A percentile compares a stretch with the other conserved stretches of the same genome.
Conservation (phyloP, 345 rosid species). For the Laguncularia racemosa region DNA sequence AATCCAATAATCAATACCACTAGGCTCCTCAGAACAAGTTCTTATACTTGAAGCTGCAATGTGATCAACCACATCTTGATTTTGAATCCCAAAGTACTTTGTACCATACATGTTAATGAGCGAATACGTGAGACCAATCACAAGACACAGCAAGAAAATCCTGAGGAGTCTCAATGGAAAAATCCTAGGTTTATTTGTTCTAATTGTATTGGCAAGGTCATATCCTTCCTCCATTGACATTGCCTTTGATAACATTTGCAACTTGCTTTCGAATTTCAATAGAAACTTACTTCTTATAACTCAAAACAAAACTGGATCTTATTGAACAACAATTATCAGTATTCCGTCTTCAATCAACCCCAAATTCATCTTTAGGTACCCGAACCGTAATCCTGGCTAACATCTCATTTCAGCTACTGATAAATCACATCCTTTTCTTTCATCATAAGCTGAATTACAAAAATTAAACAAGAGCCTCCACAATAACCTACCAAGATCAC, state of each 20-base stretch:
- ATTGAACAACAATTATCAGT: too few species aligned
- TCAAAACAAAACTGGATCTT: too few species aligned
- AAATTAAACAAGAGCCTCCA: too few species aligned
- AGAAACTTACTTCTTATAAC: too few species aligned
- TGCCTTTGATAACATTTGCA: background rate
- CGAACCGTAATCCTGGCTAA: too few species aligned
- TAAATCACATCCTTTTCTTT: too few species aligned
- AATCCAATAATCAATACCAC: conserved; percentile 9
- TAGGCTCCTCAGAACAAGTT: conserved; percentile 14
- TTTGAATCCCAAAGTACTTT: conserved; percentile 17
- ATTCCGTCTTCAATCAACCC: too few species aligned
- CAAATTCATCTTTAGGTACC: too few species aligned
- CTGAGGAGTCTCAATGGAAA: conserved; percentile 24
- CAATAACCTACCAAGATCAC: too few species aligned
- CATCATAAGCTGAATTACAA: too few species aligned
- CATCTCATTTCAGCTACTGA: too few species aligned
- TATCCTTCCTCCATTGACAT: conserved; percentile 13
- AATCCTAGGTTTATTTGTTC: conserved; percentile 7
- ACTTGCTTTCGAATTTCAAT: too few species aligned
- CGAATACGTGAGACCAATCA: conserved; percentile 24
- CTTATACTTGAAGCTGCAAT: conserved; percentile 3
- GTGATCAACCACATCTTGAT: conserved; percentile 3
- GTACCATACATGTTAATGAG: conserved; percentile 20
- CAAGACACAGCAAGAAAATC: conserved; percentile 19
- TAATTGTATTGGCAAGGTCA: conserved; percentile 3